phyloP scores from a whole-genome alignment of 768 basidiomycete species.

The Lyophyllum atratum region DNA sequence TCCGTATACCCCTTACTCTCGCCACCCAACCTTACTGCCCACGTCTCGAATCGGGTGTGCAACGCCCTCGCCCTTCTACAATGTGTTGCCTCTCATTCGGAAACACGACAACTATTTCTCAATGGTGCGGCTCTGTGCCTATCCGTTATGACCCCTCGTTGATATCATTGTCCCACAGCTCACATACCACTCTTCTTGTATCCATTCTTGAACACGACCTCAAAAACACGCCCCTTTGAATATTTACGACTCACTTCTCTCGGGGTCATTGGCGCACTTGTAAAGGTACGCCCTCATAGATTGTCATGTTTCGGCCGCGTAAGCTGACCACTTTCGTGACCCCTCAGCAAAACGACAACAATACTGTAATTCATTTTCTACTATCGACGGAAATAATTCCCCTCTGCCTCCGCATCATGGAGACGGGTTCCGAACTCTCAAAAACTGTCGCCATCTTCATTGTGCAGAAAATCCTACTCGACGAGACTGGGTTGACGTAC shows the following conservation, averaged over 20 bases:
- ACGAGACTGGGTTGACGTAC: constrained; percentile 97
- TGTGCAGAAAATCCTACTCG: constrained; percentile 96
- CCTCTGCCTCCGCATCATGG: constrained; percentile 98
- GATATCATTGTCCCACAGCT: constrained; percentile 66
- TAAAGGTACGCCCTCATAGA: constrained; percentile 63
- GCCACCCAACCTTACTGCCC: constrained; percentile 94
- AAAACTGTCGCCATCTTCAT: constrained; percentile 99
- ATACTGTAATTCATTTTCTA: constrained; percentile 97
- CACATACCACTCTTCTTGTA: constrained; percentile 99
- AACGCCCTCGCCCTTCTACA: constrained; percentile 97
- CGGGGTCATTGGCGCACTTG: constrained; percentile 98
- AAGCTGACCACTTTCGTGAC: neutral
- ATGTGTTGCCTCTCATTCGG: constrained; percentile 97
- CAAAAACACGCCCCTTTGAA: constrained; percentile 99
- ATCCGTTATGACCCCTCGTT: constrained; percentile 31
- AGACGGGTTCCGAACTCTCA: constrained; percentile 96
- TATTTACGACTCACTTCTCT: constrained; percentile 98
- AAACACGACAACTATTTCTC: constrained; percentile 93
- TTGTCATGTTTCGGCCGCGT: neutral
- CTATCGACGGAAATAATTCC: constrained; percentile 99
- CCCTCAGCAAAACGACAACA: constrained; percentile 96
- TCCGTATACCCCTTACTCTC: constrained; percentile 96
- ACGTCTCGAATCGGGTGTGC: constrained; percentile 98
- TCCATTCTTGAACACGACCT: constrained; percentile 98
- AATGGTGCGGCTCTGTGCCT: constrained; percentile 60